Evolutionary conservation across 257 asterid genomes (phyloP).

Genomic region (Mentha longifolia): DNA sequence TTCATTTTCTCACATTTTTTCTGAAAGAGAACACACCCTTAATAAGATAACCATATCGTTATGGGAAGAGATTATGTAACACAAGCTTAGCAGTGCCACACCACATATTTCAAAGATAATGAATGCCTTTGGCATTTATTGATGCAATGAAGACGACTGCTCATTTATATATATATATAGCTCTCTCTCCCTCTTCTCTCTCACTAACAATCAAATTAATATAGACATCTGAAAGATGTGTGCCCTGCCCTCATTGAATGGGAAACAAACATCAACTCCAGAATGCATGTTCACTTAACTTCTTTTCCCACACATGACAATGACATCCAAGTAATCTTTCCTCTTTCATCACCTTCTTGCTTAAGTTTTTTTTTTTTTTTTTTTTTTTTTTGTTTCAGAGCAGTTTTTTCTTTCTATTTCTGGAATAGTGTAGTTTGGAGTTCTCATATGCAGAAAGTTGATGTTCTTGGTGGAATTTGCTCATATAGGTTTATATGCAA

Average conservation of each 20-base stretch:
- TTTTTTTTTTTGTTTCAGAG: conserved; percentile 25
- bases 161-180: conserved; percentile 27
- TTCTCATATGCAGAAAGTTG: background rate
- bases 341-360: conserved; percentile 38
- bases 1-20: no score
- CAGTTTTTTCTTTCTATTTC: conserved; percentile 4
- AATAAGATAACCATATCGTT: no score
- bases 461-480: background rate
- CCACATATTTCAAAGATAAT: conserved; percentile 41
- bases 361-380: conserved; percentile 26
- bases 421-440: background rate
- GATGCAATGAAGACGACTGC: conserved; percentile 30
- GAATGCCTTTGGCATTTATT: conserved; percentile 32
- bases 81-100: conserved; percentile 19
- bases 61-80: background rate
- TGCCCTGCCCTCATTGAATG: conserved; percentile 30
- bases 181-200: conserved; percentile 11
- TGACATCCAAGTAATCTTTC: conserved; percentile 31
- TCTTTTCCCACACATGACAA: conserved; percentile 27
- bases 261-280: conserved; percentile 10
- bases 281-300: conserved; percentile 35
- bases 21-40: no score
- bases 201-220: conserved; percentile 33
- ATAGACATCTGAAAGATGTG: conserved; percentile 30
- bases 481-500: background rate